Base-by-base conservation (phyloP, 306 rosid genomes). In the barrel medic (Medicago truncatula) region DNA sequence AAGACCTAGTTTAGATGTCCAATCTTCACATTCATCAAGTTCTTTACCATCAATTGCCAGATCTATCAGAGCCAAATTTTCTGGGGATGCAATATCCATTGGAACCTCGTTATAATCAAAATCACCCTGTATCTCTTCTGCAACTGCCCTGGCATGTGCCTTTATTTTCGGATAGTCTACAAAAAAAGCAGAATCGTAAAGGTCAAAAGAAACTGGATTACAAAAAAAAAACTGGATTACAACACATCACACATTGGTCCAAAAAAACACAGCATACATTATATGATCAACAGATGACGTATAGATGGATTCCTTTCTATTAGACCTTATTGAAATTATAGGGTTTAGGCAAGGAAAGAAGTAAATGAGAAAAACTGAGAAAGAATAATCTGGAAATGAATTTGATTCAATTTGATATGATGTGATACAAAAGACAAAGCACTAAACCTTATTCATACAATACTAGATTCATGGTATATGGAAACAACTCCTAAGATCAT, bases 1-100 rank as follows among this genome's bases (percentile, higher is more conserved):
- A 76, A 95, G 86, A 74, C 96, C 98, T 71, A 95, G 81, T 82
- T 82, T 83, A 49, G 98, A 92, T 52, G 99, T 95, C 99, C 99
- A 95, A 83, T 95, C 98, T 79, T 88, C 89, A 77, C 85, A 81
- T 53, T 84, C 91, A 83, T 70, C 72, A 65, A 44, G 86, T 71
- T 85, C 87, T 78, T 85, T 91, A 73, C 85, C 91, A 81, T 90
- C 99, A 62, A 92, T 75, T 15, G 98, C 99, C 66, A 87, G 88
- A 82, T 92, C 97, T 83, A 95, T 95, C 86, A 92, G 88, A 65
- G 87, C 83, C 82, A 95, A 85, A 70, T 92, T 97, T 83, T 88
- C 90, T 46, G 83, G 84, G 74, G 97, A 89, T 59, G 99, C 98
- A 53, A 28, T 60, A 82, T 95, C 98, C 72, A 90, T 78, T 11